phyloP scores from a whole-genome alignment of 2,329 filamentous ascomycete genomes.

The Lachnellula occidentalis region DNA sequence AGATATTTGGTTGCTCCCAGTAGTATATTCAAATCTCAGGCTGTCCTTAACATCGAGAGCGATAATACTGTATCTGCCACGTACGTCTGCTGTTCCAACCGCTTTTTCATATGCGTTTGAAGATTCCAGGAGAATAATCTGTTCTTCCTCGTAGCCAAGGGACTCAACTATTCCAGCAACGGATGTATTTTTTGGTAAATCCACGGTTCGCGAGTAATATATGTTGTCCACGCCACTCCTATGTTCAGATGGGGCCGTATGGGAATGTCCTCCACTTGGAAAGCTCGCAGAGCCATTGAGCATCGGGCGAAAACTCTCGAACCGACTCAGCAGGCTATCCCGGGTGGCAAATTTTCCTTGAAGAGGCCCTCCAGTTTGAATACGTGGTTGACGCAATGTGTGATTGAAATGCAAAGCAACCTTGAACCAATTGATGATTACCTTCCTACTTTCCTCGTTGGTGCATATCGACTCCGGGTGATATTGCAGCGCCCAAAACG shows the following conservation, averaged over 20 bases:
- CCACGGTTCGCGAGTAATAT: conserved; percentile 39
- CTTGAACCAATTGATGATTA: conserved; percentile 60
- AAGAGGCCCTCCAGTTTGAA: conserved; percentile 7
- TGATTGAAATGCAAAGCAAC: conserved; percentile 43
- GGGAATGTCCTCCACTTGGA: background rate
- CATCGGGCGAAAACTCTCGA: conserved; percentile 4
- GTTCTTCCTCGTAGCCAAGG: conserved; percentile 32
- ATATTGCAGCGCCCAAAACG: conserved; percentile 66
- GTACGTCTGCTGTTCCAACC: conserved; percentile 41
- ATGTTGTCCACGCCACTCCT: conserved; percentile 18
- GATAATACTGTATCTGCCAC: conserved; percentile 68
- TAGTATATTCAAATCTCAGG: conserved; percentile 51
- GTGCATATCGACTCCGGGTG: conserved; percentile 69
- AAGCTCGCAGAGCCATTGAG: conserved; percentile 5
- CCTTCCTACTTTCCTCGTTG: conserved; percentile 44
- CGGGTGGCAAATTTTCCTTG: conserved; percentile 21
- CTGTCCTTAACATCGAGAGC: conserved; percentile 57
- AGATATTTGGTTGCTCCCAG: conserved; percentile 36
- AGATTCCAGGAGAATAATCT: conserved; percentile 53
- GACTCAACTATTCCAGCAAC: conserved; percentile 50
- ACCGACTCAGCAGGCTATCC: conserved; percentile 24
- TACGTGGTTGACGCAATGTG: conserved; percentile 2
- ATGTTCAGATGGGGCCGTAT: background rate
- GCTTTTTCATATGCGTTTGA: conserved; percentile 46
- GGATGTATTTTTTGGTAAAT: conserved; percentile 41